Base-by-base conservation (phyloP, 2,329 filamentous ascomycete species). In the Colletotrichum sp. region DNA sequence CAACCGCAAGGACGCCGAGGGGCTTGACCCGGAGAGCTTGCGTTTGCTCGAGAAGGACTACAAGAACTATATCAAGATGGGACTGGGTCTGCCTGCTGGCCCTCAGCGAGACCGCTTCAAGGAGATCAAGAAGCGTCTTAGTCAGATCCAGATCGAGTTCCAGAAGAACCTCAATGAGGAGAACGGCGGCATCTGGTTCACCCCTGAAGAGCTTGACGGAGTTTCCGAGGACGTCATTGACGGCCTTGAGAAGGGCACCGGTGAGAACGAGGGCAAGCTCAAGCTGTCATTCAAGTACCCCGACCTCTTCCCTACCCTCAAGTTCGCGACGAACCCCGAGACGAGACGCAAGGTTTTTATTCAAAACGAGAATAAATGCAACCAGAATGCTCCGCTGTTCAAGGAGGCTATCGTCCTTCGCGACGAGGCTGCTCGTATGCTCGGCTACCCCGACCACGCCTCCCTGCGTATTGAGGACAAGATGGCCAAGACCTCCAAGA, bases 131-230 rank as follows among this genome's bases (percentile, higher is more conserved):
- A 95, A 95, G 89, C 88, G 94, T 15, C 87, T 97, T 72, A 94
- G 92, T 78, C 90, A 94, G 83, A 90, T 96, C 79, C 89, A 90
- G 81, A 96, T 96, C 76, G 89, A 92, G 72, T 95, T 95, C 84
- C 92, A 94, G 82, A 96, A 95, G 88, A 95, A 94, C 80, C 87
- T 96, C 75, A 96, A 96, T 81, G 95, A 96, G 84, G 95, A 97
- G 86, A 93, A 93, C 80, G 94, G 93, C n/a, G 94, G 93, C 3
- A 86, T 96, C 69, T 97, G 95, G 94, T 94, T 96, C 80, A 94
- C 93, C 2, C 88, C 86, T 5, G 89, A 94, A 78, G 92, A 97
- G 85, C 88, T 97, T 8, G 91, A 94, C 64, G 95, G 95, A 65
- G 94, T 96, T 21, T 94, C 95, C 0, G 85, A 90, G 21, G 94